These are phyloP conservation scores for Rhizopogon vinicolor DNA, from an alignment of 768 basidiomycete species.

Conservation along the genomic window DNA sequence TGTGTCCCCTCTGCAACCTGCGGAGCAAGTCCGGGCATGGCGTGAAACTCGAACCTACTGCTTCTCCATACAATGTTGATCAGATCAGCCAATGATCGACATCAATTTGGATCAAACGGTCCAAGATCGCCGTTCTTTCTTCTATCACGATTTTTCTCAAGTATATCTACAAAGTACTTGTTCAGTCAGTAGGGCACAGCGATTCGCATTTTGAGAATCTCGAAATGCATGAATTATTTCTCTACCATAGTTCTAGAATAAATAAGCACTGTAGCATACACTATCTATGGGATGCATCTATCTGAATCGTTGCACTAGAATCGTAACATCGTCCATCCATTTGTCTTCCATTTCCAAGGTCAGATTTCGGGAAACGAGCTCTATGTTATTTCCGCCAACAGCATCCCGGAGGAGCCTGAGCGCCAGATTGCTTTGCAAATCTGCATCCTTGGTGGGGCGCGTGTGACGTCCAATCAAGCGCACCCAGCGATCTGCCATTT, in stretches of 20 bases:
- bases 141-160: background rate
- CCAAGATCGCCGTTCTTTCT: background rate
- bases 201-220: background rate
- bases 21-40: conserved; percentile 32
- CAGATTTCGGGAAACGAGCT: conserved; percentile 36
- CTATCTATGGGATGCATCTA: background rate
- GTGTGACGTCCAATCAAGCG: conserved; percentile 24
- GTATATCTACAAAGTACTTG: background rate
- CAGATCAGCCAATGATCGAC: background rate
- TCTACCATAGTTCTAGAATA: conserved; percentile 6
- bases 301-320: conserved; percentile 37
- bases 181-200: background rate
- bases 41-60: conserved; percentile 13
- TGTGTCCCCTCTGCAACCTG: conserved; percentile 53
- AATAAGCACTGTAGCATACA: conserved; percentile 5
- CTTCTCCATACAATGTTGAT: conserved; percentile 12
- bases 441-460: conserved; percentile 13
- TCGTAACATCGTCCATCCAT: conserved; percentile 48
- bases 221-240: background rate
- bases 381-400: conserved; percentile 37
- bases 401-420: conserved; percentile 37
- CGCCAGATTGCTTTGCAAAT: conserved; percentile 29
- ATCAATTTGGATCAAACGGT: background rate
- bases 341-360: conserved; percentile 47
- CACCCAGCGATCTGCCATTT: conserved; percentile 32